Evolutionary conservation across 345 rosid species (phyloP).

Genomic region (Trapa incisa): DNA sequence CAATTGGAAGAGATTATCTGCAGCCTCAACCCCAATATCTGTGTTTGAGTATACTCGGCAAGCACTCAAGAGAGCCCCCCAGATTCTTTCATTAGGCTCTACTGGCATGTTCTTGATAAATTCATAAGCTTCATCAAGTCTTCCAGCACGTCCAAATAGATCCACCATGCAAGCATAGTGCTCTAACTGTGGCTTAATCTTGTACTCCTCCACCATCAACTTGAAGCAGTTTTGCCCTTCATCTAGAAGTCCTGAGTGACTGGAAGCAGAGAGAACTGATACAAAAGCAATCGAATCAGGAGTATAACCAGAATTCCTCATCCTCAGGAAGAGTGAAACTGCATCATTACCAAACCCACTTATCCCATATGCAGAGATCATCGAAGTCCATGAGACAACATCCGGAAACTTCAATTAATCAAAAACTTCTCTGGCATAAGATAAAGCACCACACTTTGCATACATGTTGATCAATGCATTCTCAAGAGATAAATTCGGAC

Average conservation of each 20-base stretch:
- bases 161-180: constrained; percentile 79
- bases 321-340: constrained; percentile 29
- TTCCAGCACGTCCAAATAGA: constrained; percentile 68
- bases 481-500: constrained; percentile 43
- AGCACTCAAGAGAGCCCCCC: constrained; percentile 75
- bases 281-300: constrained; percentile 56
- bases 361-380: constrained; percentile 57
- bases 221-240: constrained; percentile 49
- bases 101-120: constrained; percentile 50
- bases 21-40: constrained; percentile 51
- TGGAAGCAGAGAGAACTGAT: constrained; percentile 56
- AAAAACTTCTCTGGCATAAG: constrained; percentile 40
- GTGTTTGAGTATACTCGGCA: constrained; percentile 52
- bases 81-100: constrained; percentile 53
- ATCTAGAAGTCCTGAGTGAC: constrained; percentile 57
- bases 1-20: constrained; percentile 39
- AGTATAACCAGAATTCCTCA: constrained; percentile 32
- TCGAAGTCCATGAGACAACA: constrained; percentile 51
- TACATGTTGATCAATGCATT: constrained; percentile 69
- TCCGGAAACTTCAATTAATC: constrained; percentile 38
- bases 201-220: constrained; percentile 32
- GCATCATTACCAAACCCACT: constrained; percentile 49
- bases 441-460: constrained; percentile 52
- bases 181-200: constrained; percentile 50
- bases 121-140: constrained; percentile 49